A percentile compares a stretch with the other conserved stretches of the same genome.
These are phyloP conservation scores for Cicer yamashitae DNA, from an alignment of 306 rosid genomes.

Conservation along the genomic window DNA sequence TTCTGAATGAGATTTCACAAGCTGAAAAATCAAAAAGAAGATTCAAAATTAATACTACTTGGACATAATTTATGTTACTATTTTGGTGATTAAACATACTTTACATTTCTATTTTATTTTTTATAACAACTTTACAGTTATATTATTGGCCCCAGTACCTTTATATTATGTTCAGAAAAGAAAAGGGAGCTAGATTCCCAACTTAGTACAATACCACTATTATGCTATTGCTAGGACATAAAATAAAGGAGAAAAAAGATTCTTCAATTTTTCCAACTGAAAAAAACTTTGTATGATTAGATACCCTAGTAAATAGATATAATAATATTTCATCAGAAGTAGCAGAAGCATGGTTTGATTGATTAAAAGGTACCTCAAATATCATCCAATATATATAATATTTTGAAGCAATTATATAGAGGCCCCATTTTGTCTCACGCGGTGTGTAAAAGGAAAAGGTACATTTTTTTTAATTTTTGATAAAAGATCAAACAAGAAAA, in stretches of 20 bases:
- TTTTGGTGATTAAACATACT: too few species aligned
- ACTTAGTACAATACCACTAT: conserved; percentile 15
- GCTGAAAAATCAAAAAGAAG: too few species aligned
- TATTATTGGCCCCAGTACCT: not conserved
- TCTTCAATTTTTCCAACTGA: conserved; percentile 36
- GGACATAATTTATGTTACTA: too few species aligned
- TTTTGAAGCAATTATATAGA: too few species aligned
- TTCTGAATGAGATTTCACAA: too few species aligned
- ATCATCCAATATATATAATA: not conserved
- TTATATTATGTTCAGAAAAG: not conserved
- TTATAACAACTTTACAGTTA: too few species aligned
- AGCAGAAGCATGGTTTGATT: conserved; percentile 35
- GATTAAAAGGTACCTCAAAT: conserved; percentile 39
- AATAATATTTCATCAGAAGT: conserved; percentile 1
- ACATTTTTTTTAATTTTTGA: not conserved
- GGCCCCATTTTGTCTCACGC: conserved; percentile 12
- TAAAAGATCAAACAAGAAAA: not conserved
- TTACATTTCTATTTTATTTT: too few species aligned
- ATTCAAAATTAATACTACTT: too few species aligned
- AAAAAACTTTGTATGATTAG: conserved; percentile 44
- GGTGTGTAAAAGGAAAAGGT: not conserved
- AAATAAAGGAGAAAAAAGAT: conserved; percentile 36
- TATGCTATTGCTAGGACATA: conserved; percentile 37
- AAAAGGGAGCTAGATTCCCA: conserved; percentile 40
- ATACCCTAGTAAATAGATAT: conserved; percentile 1